phyloP scores from a whole-genome alignment of 148 eudicot genomes.

The Fagopyrum homotropicum region DNA sequence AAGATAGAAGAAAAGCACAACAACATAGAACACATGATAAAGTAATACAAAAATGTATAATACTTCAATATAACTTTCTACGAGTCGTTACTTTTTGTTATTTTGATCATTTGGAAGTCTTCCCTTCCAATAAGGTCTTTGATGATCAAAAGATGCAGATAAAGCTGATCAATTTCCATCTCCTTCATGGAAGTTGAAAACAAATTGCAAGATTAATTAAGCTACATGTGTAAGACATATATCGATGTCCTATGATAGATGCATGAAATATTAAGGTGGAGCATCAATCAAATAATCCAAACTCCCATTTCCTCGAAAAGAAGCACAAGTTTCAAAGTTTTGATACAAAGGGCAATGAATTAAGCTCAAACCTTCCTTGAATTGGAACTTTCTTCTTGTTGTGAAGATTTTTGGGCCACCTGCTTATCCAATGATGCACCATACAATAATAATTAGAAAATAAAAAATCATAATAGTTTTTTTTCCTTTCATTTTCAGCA shows the following conservation, averaged over 20 bases:
- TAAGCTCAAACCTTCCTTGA: constrained; percentile 1
- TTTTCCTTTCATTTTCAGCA: background rate
- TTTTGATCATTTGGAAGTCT: too few species aligned
- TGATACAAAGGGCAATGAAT: background rate
- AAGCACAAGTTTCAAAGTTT: background rate
- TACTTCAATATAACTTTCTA: too few species aligned
- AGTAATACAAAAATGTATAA: background rate
- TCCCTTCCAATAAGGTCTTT: background rate
- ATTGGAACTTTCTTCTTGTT: background rate
- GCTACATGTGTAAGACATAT: too few species aligned
- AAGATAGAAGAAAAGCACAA: background rate
- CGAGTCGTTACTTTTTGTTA: too few species aligned
- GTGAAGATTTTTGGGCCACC: background rate
- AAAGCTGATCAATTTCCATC: too few species aligned
- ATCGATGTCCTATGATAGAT: too few species aligned
- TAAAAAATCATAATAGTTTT: background rate
- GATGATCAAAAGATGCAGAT: background rate
- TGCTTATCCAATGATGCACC: background rate
- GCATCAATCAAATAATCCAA: background rate
- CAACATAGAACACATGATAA: background rate
- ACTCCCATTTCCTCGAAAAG: background rate
- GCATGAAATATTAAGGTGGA: too few species aligned
- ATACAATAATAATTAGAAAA: background rate
- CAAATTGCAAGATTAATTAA: too few species aligned
- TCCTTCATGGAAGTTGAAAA: too few species aligned